Percentiles rank a stretch among this genome's conserved stretches.
phyloP scores from a whole-genome alignment of 257 asterid genomes.

The Vinca minor region DNA sequence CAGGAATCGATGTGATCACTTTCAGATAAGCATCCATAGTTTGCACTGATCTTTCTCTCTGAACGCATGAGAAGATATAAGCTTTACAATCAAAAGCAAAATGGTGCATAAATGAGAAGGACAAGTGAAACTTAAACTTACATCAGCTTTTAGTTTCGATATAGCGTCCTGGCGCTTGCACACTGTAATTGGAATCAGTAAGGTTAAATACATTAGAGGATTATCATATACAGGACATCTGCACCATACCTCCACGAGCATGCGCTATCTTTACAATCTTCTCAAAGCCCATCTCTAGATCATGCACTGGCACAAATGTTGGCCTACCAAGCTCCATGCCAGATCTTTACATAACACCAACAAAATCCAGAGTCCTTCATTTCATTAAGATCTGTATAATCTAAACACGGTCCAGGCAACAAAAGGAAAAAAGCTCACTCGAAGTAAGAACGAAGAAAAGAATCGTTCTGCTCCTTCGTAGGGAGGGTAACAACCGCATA shows the following conservation, averaged over 20 bases:
- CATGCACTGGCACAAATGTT: slow-evolving; percentile 69
- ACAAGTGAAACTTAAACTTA: slow-evolving; percentile 18
- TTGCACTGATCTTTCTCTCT: slow-evolving; percentile 74
- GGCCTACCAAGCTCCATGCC: slow-evolving; percentile 81
- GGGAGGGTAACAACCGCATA: slow-evolving; percentile 84
- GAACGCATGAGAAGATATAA: slow-evolving; percentile 21
- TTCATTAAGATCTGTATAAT: slow-evolving; percentile 5
- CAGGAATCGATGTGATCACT: slow-evolving; percentile 86
- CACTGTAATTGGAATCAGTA: slow-evolving; percentile 36
- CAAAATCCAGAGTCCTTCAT: slow-evolving; percentile 18
- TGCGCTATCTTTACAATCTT: slow-evolving; percentile 77
- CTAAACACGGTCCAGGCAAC: slow-evolving; percentile 11
- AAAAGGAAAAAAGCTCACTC: slow-evolving; percentile 45
- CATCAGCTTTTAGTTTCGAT: slow-evolving; percentile 72
- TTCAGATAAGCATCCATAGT: slow-evolving; percentile 59
- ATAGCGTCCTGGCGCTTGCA: slow-evolving; percentile 71
- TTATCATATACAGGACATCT: slow-evolving; percentile 2
- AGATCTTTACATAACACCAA: slow-evolving; percentile 34
- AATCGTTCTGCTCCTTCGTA: slow-evolving; percentile 63
- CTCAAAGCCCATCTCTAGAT: slow-evolving; percentile 91
- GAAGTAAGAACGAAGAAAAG: slow-evolving; percentile 62
- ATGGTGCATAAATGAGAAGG: slow-evolving; percentile 1
- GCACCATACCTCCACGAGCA: slow-evolving; percentile 77
- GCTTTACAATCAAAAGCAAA: slow-evolving; percentile 9
- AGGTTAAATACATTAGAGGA: slow-evolving; percentile 11